Percentiles rank a stretch among this genome's conserved stretches.
phyloP scores from a whole-genome alignment of 345 rosid species.

The Aquilaria sinensis region DNA sequence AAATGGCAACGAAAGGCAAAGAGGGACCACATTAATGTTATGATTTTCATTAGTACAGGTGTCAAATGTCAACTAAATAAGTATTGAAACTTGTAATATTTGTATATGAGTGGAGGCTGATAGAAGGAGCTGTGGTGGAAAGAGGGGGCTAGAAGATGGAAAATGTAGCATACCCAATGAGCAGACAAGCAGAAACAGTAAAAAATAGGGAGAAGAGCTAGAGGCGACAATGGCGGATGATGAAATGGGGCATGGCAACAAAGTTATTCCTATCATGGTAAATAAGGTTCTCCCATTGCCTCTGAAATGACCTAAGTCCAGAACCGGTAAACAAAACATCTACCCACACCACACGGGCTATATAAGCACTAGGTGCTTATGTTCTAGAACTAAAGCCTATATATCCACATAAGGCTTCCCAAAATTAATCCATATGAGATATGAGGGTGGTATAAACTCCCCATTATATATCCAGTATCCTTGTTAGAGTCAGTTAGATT shows the following conservation, averaged over 20 bases:
- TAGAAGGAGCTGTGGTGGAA: conserved; percentile 22
- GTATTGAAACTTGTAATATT: neutral
- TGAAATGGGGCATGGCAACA: conserved; percentile 27
- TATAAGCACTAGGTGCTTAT: too few species aligned
- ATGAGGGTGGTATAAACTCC: too few species aligned
- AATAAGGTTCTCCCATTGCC: conserved; percentile 10
- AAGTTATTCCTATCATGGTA: conserved; percentile 14
- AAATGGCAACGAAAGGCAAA: neutral
- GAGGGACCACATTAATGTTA: too few species aligned
- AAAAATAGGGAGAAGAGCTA: conserved; percentile 54
- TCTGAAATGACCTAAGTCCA: too few species aligned
- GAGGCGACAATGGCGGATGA: conserved; percentile 46
- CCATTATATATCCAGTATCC: too few species aligned
- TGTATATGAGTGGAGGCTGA: conserved; percentile 20
- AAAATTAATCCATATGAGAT: too few species aligned
- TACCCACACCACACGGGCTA: too few species aligned
- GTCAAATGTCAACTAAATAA: neutral
- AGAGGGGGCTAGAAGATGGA: conserved; percentile 46
- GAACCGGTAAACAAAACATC: too few species aligned
- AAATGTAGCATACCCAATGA: conserved; percentile 45
- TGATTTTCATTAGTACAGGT: too few species aligned
- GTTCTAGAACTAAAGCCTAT: too few species aligned
- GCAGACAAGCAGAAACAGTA: conserved; percentile 47
- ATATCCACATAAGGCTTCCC: too few species aligned
- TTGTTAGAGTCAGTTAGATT: too few species aligned